Conservation (phyloP, 148 eudicot genomes). For the Cornus controversa region DNA sequence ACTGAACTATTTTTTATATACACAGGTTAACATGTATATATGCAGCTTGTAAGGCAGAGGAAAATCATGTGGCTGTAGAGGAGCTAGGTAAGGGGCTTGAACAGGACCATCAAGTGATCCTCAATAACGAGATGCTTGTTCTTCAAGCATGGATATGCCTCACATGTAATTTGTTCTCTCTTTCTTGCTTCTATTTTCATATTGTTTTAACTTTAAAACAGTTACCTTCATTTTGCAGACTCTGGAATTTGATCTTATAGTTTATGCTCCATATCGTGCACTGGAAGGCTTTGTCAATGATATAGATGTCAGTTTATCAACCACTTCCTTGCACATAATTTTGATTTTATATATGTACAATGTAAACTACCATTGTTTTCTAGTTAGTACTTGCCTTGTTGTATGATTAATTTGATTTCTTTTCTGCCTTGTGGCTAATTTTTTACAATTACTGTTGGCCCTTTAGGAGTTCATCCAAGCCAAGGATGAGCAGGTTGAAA, state of each 20-base stretch:
- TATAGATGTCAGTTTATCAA: constrained; percentile 61
- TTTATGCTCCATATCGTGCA: constrained; percentile 89
- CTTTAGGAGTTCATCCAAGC: constrained; percentile 70
- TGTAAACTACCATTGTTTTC: not conserved
- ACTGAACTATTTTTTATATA: constrained; percentile 2
- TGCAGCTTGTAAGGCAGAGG: constrained; percentile 98
- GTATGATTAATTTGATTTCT: constrained; percentile 1
- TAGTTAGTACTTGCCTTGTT: not conserved
- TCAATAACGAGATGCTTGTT: constrained; percentile 92
- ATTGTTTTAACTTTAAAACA: constrained; percentile 8
- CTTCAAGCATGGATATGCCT: constrained; percentile 67
- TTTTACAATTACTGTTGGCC: constrained; percentile 12
- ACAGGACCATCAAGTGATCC: constrained; percentile 83
- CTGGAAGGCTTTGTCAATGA: constrained; percentile 82
- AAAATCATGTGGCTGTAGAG: constrained; percentile 97
- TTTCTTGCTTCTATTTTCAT: constrained; percentile 7
- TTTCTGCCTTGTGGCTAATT: constrained; percentile 10
- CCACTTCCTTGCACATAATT: not conserved
- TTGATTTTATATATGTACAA: not conserved
- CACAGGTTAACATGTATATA: constrained; percentile 94
- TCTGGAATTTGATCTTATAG: constrained; percentile 93
- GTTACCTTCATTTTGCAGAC: constrained; percentile 54
- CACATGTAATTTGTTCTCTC: not conserved
- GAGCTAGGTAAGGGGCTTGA: constrained; percentile 94
- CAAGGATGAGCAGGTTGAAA: constrained; percentile 50